A percentile compares a stretch with the other conserved stretches of the same genome.
phyloP scores from a whole-genome alignment of 2,329 filamentous ascomycete genomes.

The Hymenoscyphus occultus region DNA sequence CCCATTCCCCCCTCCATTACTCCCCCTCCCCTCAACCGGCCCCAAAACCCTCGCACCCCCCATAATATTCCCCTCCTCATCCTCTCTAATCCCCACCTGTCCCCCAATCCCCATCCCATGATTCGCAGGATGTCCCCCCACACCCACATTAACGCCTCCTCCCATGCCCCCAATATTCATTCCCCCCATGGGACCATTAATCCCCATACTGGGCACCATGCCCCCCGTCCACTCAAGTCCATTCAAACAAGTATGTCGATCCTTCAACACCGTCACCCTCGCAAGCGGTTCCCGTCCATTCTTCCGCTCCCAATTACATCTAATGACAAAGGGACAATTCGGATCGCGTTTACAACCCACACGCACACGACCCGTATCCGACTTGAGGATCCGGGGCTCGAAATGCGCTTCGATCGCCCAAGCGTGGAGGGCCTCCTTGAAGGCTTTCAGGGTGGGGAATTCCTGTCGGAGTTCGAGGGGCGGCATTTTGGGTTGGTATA shows the following conservation, averaged over 20 bases:
- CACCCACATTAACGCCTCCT: slow-evolving; percentile 7
- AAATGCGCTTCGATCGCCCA: slow-evolving; percentile 38
- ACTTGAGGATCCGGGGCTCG: slow-evolving; percentile 36
- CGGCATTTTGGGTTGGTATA: slow-evolving; percentile 27
- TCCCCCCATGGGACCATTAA: not conserved
- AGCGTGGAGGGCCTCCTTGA: slow-evolving; percentile 36
- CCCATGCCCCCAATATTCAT: slow-evolving; percentile 16
- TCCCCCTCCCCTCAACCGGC: slow-evolving; percentile 18
- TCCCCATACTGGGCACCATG: not conserved
- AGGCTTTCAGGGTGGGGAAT: slow-evolving; percentile 36
- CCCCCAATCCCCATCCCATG: slow-evolving; percentile 11
- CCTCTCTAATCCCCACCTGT: slow-evolving; percentile 31
- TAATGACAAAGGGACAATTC: slow-evolving; percentile 35
- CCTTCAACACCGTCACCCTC: slow-evolving; percentile 33
- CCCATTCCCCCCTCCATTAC: not conserved
- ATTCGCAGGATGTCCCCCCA: slow-evolving; percentile 16
- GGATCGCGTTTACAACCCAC: slow-evolving; percentile 37
- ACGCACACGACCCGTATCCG: slow-evolving; percentile 35
- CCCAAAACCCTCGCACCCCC: slow-evolving; percentile 32
- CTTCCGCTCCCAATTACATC: slow-evolving; percentile 37
- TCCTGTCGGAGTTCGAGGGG: slow-evolving; percentile 35
- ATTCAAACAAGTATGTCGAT: slow-evolving; percentile 35
- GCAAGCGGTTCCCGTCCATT: slow-evolving; percentile 32
- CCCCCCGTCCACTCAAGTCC: slow-evolving; percentile 22
- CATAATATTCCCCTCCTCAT: slow-evolving; percentile 33